These are phyloP conservation scores for Abortiporus biennis DNA, from an alignment of 1,284 basidiomycete species.

Conservation along the genomic window DNA sequence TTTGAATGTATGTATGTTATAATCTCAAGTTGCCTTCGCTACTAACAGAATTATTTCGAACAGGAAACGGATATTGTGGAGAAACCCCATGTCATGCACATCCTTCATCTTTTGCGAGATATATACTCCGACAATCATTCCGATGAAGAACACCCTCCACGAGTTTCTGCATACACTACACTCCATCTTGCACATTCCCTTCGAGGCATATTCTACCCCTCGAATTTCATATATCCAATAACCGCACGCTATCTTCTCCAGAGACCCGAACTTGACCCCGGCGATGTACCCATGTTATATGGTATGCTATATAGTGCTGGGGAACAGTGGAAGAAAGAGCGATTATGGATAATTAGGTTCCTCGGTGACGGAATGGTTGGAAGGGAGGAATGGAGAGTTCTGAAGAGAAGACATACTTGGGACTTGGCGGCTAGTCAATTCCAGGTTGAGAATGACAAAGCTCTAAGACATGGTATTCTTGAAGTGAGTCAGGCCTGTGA, in stretches of 20 bases:
- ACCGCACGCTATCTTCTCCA: constrained; percentile 82
- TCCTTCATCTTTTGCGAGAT: constrained; percentile 71
- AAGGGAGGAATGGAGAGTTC: constrained; percentile 73
- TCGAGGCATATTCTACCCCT: constrained; percentile 74
- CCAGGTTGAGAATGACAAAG: constrained; percentile 54
- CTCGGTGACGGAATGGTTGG: constrained; percentile 75
- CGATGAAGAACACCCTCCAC: constrained; percentile 30
- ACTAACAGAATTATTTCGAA: too few species aligned
- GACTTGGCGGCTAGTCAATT: constrained; percentile 80
- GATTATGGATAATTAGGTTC: constrained; percentile 84
- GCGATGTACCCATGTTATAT: constrained; percentile 84
- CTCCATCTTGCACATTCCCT: constrained; percentile 78
- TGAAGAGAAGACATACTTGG: constrained; percentile 83
- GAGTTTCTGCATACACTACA: constrained; percentile 72
- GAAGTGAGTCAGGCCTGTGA: constrained; percentile 44
- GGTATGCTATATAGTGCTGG: constrained; percentile 79
- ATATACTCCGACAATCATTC: constrained; percentile 33
- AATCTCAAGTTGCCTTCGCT: too few species aligned
- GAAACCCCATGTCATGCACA: constrained; percentile 68
- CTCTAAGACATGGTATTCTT: constrained; percentile 53
- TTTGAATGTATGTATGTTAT: too few species aligned
- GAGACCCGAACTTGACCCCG: constrained; percentile 66
- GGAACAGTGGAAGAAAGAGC: constrained; percentile 74
- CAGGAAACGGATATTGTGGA: constrained; percentile 76
- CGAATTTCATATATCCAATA: constrained; percentile 75